These are phyloP conservation scores for Oryza longistaminata DNA, from an alignment of 176 grass and related monocot species.

Conservation along the genomic window DNA sequence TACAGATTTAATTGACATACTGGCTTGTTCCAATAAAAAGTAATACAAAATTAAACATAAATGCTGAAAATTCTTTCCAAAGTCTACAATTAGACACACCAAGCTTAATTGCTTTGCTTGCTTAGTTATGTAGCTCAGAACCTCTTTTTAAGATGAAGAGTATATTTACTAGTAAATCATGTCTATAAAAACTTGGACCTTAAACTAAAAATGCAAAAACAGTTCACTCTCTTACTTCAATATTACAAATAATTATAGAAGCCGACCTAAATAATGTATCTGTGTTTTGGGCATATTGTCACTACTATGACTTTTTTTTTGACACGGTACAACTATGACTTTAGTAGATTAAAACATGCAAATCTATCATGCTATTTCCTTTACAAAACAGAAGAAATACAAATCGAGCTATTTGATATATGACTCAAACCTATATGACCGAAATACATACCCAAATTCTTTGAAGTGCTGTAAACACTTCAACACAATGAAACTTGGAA, in stretches of 20 bases:
- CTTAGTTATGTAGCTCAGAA: too few species aligned
- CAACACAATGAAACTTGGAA: conserved; percentile 37
- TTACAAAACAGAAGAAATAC: not conserved
- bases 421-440: too few species aligned
- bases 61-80: too few species aligned
- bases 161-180: not conserved
- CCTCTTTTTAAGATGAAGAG: not conserved
- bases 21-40: not conserved
- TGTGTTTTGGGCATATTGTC: not conserved
- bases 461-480: conserved; percentile 33
- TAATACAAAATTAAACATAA: not conserved
- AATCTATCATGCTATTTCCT: not conserved
- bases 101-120: too few species aligned
- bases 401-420: too few species aligned
- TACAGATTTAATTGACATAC: not conserved
- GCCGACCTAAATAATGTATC: not conserved
- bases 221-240: not conserved
- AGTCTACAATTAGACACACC: too few species aligned
- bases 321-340: not conserved
- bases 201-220: not conserved
- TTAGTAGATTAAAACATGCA: not conserved
- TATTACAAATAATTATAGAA: not conserved
- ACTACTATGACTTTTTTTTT: not conserved
- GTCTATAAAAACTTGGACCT: not conserved
- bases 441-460: not conserved